Evolutionary conservation across 169 alveolate species (phyloP), one percentile per base, ranked within the genome.

Genomic region (Plasmodium reichenowi): DNA sequence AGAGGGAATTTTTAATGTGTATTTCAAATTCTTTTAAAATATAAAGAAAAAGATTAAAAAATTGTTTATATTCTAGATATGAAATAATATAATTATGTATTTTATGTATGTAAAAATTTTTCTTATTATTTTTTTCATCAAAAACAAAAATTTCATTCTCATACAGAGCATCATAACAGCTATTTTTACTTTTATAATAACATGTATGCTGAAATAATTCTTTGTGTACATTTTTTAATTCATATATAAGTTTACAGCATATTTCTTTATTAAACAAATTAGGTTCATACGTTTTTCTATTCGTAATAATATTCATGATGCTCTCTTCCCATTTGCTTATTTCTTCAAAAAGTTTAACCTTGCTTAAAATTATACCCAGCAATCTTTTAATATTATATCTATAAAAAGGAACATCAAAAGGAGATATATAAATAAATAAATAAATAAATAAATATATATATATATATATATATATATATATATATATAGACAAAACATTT

Each of bases 201-300:
- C 92, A 72, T 15, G 88, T 47, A 73, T 86, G 92, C 60, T 71
- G 86, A 86, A 60, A 86, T 86, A 86, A 72, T 47, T 86, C 92
- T 43, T 72, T 86, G 26, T 86, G 92, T 0, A 86, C 71, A 86
- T 62, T 72, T 73, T 86, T 86, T 74, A 86, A 59, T 20, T 86
- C 76, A 50, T 22, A 43, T 3, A 86, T 72, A 15, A 86, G 45
- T 64, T 70, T 72, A 13, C 32, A 59, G 20, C 32, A 71, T 10
- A 86, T 15, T 45, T 13, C 62, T 45, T 86, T 26, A 32, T 29
- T 72, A 13, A 86, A 86, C 13, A 86, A 45, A 3, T n/a, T 59
- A 38, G 59, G 71, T 3, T 62, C 74, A 22, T 70, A 72, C 7
- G 15, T 29, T 26, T 22, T 72, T 52, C 87, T 86, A 13, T 72